These are phyloP conservation scores for Physcia stellaris DNA, from an alignment of 495 filamentous ascomycete genomes.

Conservation along the genomic window DNA sequence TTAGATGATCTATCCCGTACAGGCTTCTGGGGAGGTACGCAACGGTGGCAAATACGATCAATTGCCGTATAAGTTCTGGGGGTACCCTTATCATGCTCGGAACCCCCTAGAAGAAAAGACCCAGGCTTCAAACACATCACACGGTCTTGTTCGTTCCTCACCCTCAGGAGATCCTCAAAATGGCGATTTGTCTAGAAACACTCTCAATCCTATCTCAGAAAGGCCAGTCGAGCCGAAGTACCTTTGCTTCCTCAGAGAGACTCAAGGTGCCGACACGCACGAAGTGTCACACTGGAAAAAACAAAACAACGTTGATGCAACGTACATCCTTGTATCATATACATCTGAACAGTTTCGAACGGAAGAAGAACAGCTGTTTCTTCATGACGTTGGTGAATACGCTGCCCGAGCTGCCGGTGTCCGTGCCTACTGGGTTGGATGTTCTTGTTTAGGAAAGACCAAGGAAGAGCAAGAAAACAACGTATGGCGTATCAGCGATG, in stretches of 20 bases:
- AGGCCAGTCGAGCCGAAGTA: conserved; percentile 7
- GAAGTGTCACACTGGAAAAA: not conserved
- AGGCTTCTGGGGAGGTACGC: not conserved
- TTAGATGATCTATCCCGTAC: not conserved
- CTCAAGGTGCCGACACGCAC: not conserved
- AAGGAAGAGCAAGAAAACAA: conserved; percentile 11
- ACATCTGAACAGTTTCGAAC: conserved; percentile 18
- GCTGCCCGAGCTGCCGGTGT: conserved; percentile 21
- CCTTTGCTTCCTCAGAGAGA: conserved; percentile 5
- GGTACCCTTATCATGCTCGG: conserved; percentile 4
- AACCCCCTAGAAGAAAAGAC: conserved; percentile 3
- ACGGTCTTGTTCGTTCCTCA: not conserved
- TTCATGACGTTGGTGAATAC: conserved; percentile 16
- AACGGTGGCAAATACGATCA: conserved; percentile 4
- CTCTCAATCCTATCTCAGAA: conserved; percentile 2
- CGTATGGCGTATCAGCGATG: conserved; percentile 25
- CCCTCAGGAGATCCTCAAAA: not conserved
- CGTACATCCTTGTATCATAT: conserved; percentile 20
- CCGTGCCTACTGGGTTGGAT: conserved; percentile 23
- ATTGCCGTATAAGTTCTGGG: conserved; percentile 6
- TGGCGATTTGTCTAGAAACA: not conserved
- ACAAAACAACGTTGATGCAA: not conserved
- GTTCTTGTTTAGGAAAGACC: conserved; percentile 8
- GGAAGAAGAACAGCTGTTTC: conserved; percentile 8
- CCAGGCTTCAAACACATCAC: not conserved